A percentile compares a stretch with the other conserved stretches of the same genome.
phyloP scores from a whole-genome alignment of 2,329 filamentous ascomycete species.

The Acarospora socialis region DNA sequence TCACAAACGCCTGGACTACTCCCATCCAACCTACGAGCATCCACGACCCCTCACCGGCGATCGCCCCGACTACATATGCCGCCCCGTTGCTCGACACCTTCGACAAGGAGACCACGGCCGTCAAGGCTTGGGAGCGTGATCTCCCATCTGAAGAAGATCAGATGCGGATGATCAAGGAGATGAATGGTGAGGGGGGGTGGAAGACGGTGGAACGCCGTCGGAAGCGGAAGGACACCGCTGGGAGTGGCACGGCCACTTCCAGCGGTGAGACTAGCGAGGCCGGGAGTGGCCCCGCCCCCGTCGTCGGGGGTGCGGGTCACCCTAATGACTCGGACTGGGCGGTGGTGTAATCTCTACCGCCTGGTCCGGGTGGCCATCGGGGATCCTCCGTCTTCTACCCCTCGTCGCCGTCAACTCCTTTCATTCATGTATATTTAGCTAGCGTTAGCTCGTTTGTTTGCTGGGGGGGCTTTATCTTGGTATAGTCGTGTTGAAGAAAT shows the following conservation, averaged over 20 bases:
- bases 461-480: no score
- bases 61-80: neutral
- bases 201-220: constrained; percentile 41
- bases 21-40: no score
- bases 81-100: constrained; percentile 36
- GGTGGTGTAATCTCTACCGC: constrained; percentile 13
- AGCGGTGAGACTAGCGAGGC: constrained; percentile 1
- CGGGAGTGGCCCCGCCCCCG: neutral
- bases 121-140: constrained; percentile 27
- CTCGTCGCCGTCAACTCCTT: no score
- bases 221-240: constrained; percentile 38
- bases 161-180: constrained; percentile 35
- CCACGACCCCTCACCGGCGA: no score
- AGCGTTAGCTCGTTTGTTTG: no score
- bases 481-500: no score
- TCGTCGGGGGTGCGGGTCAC: constrained; percentile 22
- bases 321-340: constrained; percentile 33
- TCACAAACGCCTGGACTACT: constrained; percentile 41
- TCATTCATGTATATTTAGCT: no score
- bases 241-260: constrained; percentile 1
- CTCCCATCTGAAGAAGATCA: constrained; percentile 49
- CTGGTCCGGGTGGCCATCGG: no score
- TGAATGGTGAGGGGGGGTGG: constrained; percentile 40
- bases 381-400: no score
- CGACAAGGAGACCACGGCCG: constrained; percentile 22